These are phyloP conservation scores for Dactylorhiza incarnata DNA, from an alignment of 106 monocot genomes.

Conservation along the genomic window DNA sequence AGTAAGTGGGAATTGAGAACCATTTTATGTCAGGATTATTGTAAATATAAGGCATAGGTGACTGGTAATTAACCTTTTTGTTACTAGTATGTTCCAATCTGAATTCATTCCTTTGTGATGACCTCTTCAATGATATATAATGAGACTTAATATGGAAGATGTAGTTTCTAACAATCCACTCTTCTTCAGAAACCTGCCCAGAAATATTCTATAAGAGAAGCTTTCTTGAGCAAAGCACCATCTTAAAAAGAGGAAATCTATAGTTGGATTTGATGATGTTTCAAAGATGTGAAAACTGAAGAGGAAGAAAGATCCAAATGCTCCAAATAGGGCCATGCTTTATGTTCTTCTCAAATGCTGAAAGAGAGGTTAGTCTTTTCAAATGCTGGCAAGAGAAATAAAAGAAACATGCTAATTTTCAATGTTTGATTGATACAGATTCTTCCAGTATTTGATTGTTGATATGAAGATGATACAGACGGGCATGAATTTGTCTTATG, in stretches of 20 bases:
- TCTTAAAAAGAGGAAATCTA: slow-evolving; percentile 50
- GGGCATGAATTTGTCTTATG: too few species aligned
- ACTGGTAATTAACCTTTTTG: background rate
- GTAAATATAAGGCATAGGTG: too few species aligned
- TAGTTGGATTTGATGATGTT: slow-evolving; percentile 61
- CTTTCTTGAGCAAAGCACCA: slow-evolving; percentile 27
- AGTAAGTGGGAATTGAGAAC: slow-evolving; percentile 10
- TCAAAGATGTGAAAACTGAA: slow-evolving; percentile 67
- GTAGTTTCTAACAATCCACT: background rate
- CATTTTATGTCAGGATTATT: too few species aligned
- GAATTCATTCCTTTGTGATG: background rate
- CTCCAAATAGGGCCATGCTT: slow-evolving; percentile 96
- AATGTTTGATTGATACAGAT: too few species aligned
- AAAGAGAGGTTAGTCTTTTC: slow-evolving; percentile 65
- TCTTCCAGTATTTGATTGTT: too few species aligned
- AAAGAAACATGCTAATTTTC: too few species aligned
- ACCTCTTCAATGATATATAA: background rate
- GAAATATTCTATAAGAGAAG: slow-evolving; percentile 63
- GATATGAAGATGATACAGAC: too few species aligned
- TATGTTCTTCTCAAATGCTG: slow-evolving; percentile 95
- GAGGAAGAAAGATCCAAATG: slow-evolving; percentile 97
- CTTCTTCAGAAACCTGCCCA: slow-evolving; percentile 54
- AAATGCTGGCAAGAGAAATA: too few species aligned
- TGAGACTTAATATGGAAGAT: background rate
- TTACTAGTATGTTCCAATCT: background rate